Conservation (phyloP, 306 rosid species). For the Psophocarpus tetragonolobus region DNA sequence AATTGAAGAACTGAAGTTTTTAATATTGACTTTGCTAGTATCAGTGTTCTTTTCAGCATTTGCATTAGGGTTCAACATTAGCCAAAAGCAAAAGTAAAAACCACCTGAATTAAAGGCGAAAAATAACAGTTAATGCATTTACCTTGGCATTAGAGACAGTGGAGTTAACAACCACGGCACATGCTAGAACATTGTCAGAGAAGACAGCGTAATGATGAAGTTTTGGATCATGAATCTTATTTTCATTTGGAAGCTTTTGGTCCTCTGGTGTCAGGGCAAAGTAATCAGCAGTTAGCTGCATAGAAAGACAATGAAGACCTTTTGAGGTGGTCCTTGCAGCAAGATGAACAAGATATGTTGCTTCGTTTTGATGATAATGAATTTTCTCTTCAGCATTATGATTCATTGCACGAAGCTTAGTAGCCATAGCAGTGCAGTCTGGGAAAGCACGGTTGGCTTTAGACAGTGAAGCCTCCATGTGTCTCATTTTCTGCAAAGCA, state of each 20-base stretch:
- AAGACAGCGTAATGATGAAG: slow-evolving; percentile 89
- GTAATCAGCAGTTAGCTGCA: slow-evolving; percentile 82
- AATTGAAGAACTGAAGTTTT: slow-evolving; percentile 9
- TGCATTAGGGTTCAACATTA: background rate
- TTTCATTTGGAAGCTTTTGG: slow-evolving; percentile 59
- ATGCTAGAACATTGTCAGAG: slow-evolving; percentile 94
- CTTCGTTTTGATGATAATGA: slow-evolving; percentile 58
- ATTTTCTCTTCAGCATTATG: slow-evolving; percentile 72
- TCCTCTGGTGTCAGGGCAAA: slow-evolving; percentile 67
- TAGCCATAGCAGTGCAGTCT: slow-evolving; percentile 73
- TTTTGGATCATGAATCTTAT: slow-evolving; percentile 61
- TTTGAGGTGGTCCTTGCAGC: slow-evolving; percentile 85
- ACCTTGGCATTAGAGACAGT: slow-evolving; percentile 79
- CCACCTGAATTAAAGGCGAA: background rate
- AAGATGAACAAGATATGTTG: slow-evolving; percentile 64
- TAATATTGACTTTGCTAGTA: slow-evolving; percentile 4
- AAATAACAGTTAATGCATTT: slow-evolving; percentile 17
- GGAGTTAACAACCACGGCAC: slow-evolving; percentile 93
- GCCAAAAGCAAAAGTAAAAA: slow-evolving; percentile 24
- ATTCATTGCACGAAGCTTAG: slow-evolving; percentile 86
- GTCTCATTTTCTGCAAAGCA: slow-evolving; percentile 89
- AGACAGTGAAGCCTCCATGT: slow-evolving; percentile 74
- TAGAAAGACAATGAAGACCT: slow-evolving; percentile 94
- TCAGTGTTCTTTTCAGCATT: slow-evolving; percentile 2
- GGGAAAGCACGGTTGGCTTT: slow-evolving; percentile 78